phyloP scores from a whole-genome alignment of 306 rosid species.

The Quercus rubra region DNA sequence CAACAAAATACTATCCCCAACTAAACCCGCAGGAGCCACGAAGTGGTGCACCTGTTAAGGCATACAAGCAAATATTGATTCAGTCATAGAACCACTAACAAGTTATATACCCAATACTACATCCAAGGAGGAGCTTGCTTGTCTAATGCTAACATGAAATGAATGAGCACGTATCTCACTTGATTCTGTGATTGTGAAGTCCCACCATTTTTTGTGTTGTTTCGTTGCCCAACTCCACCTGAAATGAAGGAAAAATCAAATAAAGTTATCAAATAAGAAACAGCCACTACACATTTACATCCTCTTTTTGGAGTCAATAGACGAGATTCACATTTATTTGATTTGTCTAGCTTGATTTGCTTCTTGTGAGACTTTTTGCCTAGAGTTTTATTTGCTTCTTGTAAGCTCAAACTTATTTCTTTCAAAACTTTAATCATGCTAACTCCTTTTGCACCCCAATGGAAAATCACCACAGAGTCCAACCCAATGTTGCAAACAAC shows the following conservation, averaged over 20 bases:
- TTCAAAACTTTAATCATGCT: not conserved
- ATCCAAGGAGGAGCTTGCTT: too few species aligned
- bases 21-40: conserved; percentile 35
- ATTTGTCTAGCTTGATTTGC: not conserved
- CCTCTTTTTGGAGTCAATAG: not conserved
- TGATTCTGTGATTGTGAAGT: conserved; percentile 30
- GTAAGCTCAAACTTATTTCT: too few species aligned
- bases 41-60: conserved; percentile 34
- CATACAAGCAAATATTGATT: not conserved
- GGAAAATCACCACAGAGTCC: too few species aligned
- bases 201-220: conserved; percentile 21
- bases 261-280: not conserved
- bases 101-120: not conserved
- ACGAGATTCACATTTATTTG: not conserved
- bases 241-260: not conserved
- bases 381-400: not conserved
- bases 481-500: too few species aligned
- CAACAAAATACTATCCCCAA: conserved; percentile 60
- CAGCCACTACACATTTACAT: not conserved
- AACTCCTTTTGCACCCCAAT: too few species aligned
- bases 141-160: too few species aligned
- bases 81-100: not conserved
- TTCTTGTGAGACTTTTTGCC: not conserved
- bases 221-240: conserved; percentile 24
- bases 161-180: conserved; percentile 22